phyloP scores from a whole-genome alignment of 768 basidiomycete genomes.

The Suillus clintonianus region DNA sequence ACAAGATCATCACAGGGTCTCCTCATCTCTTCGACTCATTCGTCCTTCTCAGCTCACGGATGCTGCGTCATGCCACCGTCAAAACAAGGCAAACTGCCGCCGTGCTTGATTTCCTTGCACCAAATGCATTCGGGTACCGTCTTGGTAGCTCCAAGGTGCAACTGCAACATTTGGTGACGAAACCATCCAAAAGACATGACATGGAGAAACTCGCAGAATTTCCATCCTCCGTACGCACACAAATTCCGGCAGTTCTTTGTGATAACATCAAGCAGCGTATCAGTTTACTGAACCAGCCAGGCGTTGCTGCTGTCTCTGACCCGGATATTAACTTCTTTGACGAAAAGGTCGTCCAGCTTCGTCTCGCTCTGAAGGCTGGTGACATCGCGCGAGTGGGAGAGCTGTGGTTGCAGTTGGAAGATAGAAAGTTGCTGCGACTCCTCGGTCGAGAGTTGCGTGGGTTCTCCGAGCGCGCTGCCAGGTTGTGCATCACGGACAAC shows the following conservation, averaged over 20 bases:
- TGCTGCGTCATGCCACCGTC: slow-evolving; percentile 21
- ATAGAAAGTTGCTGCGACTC: slow-evolving; percentile 44
- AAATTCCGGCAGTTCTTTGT: slow-evolving; percentile 19
- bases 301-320: slow-evolving; percentile 22
- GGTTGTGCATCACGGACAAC: slow-evolving; percentile 23
- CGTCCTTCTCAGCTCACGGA: slow-evolving; percentile 6
- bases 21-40: neutral
- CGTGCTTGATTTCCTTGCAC: slow-evolving; percentile 47
- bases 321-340: slow-evolving; percentile 38
- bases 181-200: slow-evolving; percentile 4
- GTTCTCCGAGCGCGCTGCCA: slow-evolving; percentile 39
- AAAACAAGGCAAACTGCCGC: slow-evolving; percentile 22
- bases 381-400: slow-evolving; percentile 32
- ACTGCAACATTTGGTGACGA: neutral
- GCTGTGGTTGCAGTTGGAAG: slow-evolving; percentile 47
- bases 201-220: slow-evolving; percentile 5
- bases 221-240: slow-evolving; percentile 6
- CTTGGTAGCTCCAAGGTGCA: slow-evolving; percentile 15
- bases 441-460: slow-evolving; percentile 46
- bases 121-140: slow-evolving; percentile 31
- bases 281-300: slow-evolving; percentile 6
- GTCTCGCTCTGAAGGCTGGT: slow-evolving; percentile 34
- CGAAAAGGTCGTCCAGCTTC: slow-evolving; percentile 38
- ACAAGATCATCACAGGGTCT: neutral
- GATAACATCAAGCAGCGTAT: slow-evolving; percentile 25